Evolutionary conservation across 2,329 filamentous ascomycete genomes (phyloP).

Genomic region (Emergomyces orientalis): DNA sequence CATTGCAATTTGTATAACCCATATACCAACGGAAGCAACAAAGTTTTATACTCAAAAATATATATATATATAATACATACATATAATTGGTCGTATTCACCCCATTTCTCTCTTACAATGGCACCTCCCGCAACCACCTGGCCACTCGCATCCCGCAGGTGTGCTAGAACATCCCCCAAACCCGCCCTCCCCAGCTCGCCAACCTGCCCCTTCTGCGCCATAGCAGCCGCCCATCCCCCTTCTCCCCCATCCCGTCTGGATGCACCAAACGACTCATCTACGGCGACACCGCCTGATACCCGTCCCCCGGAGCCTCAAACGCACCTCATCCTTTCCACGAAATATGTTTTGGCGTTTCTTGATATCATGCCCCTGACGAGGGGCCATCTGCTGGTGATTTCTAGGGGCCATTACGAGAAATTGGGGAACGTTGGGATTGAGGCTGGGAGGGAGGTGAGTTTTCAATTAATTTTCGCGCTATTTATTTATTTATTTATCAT

Average conservation of each 20-base stretch:
- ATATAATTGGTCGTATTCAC: no score
- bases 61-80: no score
- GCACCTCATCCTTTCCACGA: constrained; percentile 65
- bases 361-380: constrained; percentile 82
- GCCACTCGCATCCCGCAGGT: not conserved
- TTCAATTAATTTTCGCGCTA: not conserved
- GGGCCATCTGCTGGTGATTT: constrained; percentile 75
- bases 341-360: constrained; percentile 72
- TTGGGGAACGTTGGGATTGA: constrained; percentile 57
- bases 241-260: constrained; percentile 20
- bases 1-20: no score
- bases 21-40: no score
- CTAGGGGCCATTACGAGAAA: constrained; percentile 67
- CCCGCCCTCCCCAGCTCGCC: not conserved
- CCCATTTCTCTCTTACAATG: not conserved
- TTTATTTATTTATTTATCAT: not conserved
- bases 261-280: constrained; percentile 9
- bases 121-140: not conserved
- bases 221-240: constrained; percentile 44
- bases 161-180: not conserved
- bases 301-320: constrained; percentile 15
- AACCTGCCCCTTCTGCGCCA: constrained; percentile 50
- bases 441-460: constrained; percentile 59
- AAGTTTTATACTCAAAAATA: no score
- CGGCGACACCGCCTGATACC: not conserved